These are phyloP conservation scores for Theobroma cacao DNA, from an alignment of 345 rosid genomes.

Conservation along the genomic window DNA sequence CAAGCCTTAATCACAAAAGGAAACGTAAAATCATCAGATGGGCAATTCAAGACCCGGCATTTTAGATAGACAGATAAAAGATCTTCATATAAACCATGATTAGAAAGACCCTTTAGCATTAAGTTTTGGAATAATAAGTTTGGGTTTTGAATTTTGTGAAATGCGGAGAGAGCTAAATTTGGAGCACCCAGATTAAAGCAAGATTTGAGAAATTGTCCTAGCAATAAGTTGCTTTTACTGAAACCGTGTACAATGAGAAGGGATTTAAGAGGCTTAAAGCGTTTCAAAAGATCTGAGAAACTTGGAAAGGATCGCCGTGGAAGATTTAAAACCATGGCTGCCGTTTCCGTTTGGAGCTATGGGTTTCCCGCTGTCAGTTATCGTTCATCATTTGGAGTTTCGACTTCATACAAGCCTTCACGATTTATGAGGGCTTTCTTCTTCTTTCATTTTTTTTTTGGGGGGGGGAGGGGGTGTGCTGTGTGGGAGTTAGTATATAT, in stretches of 20 bases:
- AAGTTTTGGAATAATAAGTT: conserved; percentile 30
- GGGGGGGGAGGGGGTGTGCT: too few species aligned
- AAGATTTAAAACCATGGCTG: neutral
- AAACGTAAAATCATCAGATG: conserved; percentile 39
- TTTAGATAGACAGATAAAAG: conserved; percentile 29
- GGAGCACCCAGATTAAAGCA: conserved; percentile 37
- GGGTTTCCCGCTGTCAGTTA: conserved; percentile 7
- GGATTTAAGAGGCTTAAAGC: conserved; percentile 33
- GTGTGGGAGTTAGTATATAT: too few species aligned
- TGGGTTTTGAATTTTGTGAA: conserved; percentile 20
- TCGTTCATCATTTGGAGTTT: neutral
- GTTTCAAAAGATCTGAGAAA: conserved; percentile 17
- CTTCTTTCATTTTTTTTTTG: neutral
- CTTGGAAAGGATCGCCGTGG: neutral
- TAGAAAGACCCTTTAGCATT: conserved; percentile 36
- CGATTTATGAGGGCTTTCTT: too few species aligned
- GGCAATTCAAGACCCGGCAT: conserved; percentile 30
- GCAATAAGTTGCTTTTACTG: neutral
- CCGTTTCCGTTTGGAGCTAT: neutral
- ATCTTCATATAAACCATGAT: conserved; percentile 32
- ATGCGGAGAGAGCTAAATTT: conserved; percentile 36
- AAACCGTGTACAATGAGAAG: conserved; percentile 35
- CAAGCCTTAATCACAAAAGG: conserved; percentile 52
- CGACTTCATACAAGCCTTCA: neutral
- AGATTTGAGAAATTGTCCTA: conserved; percentile 30